Evolutionary conservation across 108 stramenopile genomes (phyloP), one percentile per base, ranked within the genome.

Genomic region (Parietichytrium sp.): DNA sequence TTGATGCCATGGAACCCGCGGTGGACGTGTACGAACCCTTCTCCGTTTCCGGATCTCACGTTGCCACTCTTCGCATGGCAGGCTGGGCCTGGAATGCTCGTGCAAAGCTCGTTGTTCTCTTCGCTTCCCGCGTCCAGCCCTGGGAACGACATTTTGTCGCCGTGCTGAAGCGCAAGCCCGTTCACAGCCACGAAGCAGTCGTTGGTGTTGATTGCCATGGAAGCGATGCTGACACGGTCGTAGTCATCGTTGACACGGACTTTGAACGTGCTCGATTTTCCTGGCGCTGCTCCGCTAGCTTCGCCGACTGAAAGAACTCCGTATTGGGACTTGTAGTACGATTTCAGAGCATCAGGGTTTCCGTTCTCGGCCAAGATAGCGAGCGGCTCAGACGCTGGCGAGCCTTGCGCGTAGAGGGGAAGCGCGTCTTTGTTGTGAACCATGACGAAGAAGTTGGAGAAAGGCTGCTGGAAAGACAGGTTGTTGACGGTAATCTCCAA

Each of bases 121-220:
- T 84, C 84, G 20, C 80, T 84, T 12, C 84, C 80, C 16, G 79
- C 48, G 48, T 84, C 84, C 47, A 29, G 42, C 6, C 27, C 84
- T 27, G 47, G 29, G 23, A 78, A 16, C 53, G 31, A 81, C 29
- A 16, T 25, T 8, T 8, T 31, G 20, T 54, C 51, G 53, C 79
- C 79, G 16, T 18, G 10, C 15, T 25, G n/a, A 1, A 80, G 16
- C 7, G 10, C 15, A 20, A 4, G 23, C 7, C 15, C 51, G 52
- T 81, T 81, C 36, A 55, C n/a, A 3, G 80, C 80, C 38, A 84
- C 80, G 48, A 84, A 84, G 48, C 80, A 80, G 54, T 84, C 84
- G 55, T 84, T 84, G 54, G 84, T 81, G 81, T 84, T 81, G 54
- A 54, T 48, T 18, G 61, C 61, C 84, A 84, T 84, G 8, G 80